Evolutionary conservation across 1,139 yeast species (phyloP).

Genomic region (Scheffersomyces cryptocercus): DNA sequence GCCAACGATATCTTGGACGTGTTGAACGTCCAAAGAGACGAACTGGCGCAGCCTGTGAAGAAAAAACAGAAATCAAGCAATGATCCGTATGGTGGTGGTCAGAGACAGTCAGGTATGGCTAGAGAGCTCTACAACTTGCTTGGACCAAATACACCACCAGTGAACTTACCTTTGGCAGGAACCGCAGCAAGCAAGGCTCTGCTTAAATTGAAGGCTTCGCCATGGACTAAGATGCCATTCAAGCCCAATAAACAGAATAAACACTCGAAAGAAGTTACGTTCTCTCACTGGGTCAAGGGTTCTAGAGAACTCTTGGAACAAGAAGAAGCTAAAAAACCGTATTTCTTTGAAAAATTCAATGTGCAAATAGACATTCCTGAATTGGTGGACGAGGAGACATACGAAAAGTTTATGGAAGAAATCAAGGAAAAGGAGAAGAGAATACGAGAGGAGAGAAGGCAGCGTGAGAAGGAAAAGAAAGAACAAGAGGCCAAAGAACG

Average conservation of each 20-base stretch:
- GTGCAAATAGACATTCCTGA: constrained; percentile 69
- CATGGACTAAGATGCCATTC: constrained; percentile 77
- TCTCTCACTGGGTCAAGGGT: constrained; percentile 90
- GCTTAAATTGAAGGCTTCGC: constrained; percentile 69
- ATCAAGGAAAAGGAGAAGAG: constrained; percentile 32
- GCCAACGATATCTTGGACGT: constrained; percentile 77
- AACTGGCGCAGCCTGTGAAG: constrained; percentile 35
- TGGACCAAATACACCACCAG: constrained; percentile 93
- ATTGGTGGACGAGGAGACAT: constrained; percentile 67
- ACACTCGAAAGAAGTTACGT: constrained; percentile 38
- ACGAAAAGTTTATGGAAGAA: constrained; percentile 47
- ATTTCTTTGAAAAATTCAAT: constrained; percentile 76
- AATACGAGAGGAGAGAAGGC: constrained; percentile 14
- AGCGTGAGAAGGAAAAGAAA: constrained; percentile 24
- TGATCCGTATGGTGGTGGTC: constrained; percentile 16
- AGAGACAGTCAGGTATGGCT: constrained; percentile 76
- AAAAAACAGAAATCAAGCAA: constrained; percentile 38
- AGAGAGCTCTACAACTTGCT: constrained; percentile 84
- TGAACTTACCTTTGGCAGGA: constrained; percentile 51
- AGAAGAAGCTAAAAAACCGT: constrained; percentile 51
- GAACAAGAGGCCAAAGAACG: constrained; percentile 14
- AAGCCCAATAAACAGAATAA: constrained; percentile 51
- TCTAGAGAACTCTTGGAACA: constrained; percentile 50
- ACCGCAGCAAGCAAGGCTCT: constrained; percentile 60
- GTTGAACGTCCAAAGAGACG: constrained; percentile 59